These are phyloP conservation scores for Didymella keratinophila DNA, from an alignment of 2,329 filamentous ascomycete species.

Conservation along the genomic window DNA sequence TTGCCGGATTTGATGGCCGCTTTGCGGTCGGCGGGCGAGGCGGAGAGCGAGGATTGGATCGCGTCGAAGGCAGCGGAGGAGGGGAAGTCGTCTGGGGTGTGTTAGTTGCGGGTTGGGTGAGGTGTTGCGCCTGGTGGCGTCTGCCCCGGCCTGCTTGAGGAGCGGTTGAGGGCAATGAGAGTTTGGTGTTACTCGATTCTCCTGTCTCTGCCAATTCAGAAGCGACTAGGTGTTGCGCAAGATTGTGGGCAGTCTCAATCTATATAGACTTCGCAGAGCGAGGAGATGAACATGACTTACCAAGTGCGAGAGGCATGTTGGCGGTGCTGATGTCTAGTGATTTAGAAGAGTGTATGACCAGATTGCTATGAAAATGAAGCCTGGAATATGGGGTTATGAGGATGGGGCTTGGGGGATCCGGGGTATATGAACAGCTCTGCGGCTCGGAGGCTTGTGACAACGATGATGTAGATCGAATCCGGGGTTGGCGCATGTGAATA, in stretches of 20 bases:
- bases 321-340: constrained; percentile 10
- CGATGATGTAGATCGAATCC: constrained; percentile 27
- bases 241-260: not conserved
- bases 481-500: constrained; percentile 36
- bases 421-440: constrained; percentile 28
- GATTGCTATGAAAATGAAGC: not conserved
- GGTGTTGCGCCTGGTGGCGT: not conserved
- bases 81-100: constrained; percentile 70
- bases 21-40: constrained; percentile 77
- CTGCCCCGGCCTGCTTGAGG: not conserved
- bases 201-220: not conserved
- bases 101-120: constrained; percentile 4
- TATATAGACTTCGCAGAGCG: not conserved
- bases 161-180: not conserved
- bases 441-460: constrained; percentile 35
- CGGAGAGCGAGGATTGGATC: constrained; percentile 76
- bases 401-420: constrained; percentile 10
- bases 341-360: too few species aligned
- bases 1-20: constrained; percentile 88
- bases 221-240: not conserved
- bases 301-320: constrained; percentile 46
- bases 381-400: constrained; percentile 6
- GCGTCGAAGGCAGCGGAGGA: constrained; percentile 89
- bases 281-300: constrained; percentile 24
- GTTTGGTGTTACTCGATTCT: not conserved